These are phyloP conservation scores for Lactarius evosmus DNA, from an alignment of 768 basidiomycete species.

Conservation along the genomic window DNA sequence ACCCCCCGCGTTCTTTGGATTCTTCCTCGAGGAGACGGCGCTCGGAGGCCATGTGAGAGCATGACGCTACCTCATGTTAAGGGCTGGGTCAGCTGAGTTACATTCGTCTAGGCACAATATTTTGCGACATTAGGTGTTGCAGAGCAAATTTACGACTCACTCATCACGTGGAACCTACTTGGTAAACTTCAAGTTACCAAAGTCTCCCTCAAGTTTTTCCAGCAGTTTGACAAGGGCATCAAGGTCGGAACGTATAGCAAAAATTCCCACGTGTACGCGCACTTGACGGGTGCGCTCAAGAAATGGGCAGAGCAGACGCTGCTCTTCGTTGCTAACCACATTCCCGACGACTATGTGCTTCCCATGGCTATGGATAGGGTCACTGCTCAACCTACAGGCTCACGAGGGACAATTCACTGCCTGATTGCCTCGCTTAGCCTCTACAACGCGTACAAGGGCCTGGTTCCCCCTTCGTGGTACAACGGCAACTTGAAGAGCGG, in stretches of 20 bases:
- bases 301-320: conserved; percentile 11
- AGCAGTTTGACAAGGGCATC: conserved; percentile 1
- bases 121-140: conserved; percentile 33
- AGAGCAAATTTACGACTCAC: conserved; percentile 34
- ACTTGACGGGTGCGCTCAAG: conserved; percentile 1
- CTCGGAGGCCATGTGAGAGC: conserved; percentile 31
- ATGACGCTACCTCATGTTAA: background rate
- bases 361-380: conserved; percentile 5
- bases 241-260: conserved; percentile 5
- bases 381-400: conserved; percentile 1
- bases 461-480: conserved; percentile 18
- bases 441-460: conserved; percentile 2
- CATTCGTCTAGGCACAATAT: conserved; percentile 31
- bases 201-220: conserved; percentile 32
- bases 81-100: background rate
- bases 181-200: conserved; percentile 30
- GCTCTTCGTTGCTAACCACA: background rate
- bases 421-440: conserved; percentile 10
- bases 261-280: background rate
- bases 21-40: conserved; percentile 18
- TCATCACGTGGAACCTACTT: conserved; percentile 30
- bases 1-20: background rate
- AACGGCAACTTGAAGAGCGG: too few relatives aligned
- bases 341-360: conserved; percentile 7
- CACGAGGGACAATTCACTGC: conserved; percentile 15